phyloP scores from a whole-genome alignment of 1,284 basidiomycete species.

The Marasmius oreades region DNA sequence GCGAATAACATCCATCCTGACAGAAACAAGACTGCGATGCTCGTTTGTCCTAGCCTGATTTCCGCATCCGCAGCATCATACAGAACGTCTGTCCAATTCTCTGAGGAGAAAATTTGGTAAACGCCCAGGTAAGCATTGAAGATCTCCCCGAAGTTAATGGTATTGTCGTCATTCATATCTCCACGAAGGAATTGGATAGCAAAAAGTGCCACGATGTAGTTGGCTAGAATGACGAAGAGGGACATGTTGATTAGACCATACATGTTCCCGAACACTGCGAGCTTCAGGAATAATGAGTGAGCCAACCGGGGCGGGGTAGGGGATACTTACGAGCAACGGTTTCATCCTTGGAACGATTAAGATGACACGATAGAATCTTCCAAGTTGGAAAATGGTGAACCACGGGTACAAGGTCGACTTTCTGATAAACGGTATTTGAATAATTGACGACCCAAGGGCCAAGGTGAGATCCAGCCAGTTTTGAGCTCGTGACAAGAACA shows the following conservation, averaged over 20 bases:
- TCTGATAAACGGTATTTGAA: constrained; percentile 83
- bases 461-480: constrained; percentile 84
- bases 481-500: constrained; percentile 64
- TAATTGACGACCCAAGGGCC: constrained; percentile 77
- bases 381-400: constrained; percentile 89
- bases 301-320: background rate
- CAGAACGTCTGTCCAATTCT: constrained; percentile 91
- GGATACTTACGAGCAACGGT: constrained; percentile 59
- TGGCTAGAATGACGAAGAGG: constrained; percentile 87
- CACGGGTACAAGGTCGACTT: constrained; percentile 75
- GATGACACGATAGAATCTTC: constrained; percentile 93
- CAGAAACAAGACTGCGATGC: constrained; percentile 76
- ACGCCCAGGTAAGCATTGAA: constrained; percentile 89
- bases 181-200: constrained; percentile 78
- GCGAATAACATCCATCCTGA: constrained; percentile 89
- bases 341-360: constrained; percentile 85
- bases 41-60: constrained; percentile 64
- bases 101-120: constrained; percentile 92
- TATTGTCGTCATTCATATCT: constrained; percentile 54
- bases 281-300: constrained; percentile 36
- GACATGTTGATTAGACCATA: constrained; percentile 93
- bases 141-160: constrained; percentile 85
- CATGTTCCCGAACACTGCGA: constrained; percentile 90
- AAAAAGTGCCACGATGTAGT: constrained; percentile 83
- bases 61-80: constrained; percentile 71